A percentile compares a stretch with the other conserved stretches of the same genome.
phyloP scores from a whole-genome alignment of 2,329 filamentous ascomycete species.

The Chaetothyriales sp. region DNA sequence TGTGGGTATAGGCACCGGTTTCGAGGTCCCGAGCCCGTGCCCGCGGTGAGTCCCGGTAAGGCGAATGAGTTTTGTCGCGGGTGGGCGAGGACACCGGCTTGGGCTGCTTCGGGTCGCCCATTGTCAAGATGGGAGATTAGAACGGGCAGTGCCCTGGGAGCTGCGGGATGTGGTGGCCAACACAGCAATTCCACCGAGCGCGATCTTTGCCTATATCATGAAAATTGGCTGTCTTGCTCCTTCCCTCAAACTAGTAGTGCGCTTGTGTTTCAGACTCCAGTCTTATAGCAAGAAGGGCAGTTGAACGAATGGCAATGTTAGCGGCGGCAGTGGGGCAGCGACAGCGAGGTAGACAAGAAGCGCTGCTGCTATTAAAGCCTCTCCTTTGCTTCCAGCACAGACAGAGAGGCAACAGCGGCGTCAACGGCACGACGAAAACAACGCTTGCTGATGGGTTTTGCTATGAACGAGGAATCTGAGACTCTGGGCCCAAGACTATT shows the following conservation, averaged over 20 bases:
- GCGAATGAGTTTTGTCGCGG: constrained; percentile 44
- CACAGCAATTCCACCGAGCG: too few relatives aligned
- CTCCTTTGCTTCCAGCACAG: background rate
- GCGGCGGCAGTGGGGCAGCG: background rate
- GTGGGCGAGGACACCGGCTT: constrained; percentile 45
- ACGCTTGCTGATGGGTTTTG: background rate
- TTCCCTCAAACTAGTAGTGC: background rate
- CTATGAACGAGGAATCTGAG: background rate
- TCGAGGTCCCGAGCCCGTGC: constrained; percentile 62
- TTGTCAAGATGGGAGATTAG: constrained; percentile 14
- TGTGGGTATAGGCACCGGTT: constrained; percentile 37
- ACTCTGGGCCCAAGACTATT: background rate
- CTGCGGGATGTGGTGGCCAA: background rate
- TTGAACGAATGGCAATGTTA: background rate
- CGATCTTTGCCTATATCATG: background rate
- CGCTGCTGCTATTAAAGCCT: background rate
- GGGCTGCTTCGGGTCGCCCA: constrained; percentile 48
- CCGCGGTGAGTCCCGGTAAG: constrained; percentile 55
- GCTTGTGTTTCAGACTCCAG: background rate
- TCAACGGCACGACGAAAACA: background rate
- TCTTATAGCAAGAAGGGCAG: too few relatives aligned
- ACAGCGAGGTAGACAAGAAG: background rate
- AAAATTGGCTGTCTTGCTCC: background rate
- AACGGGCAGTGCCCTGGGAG: background rate
- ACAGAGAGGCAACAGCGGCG: background rate